Evolutionary conservation across 129 eudicot genomes (phyloP).

Genomic region (Daucus carota): DNA sequence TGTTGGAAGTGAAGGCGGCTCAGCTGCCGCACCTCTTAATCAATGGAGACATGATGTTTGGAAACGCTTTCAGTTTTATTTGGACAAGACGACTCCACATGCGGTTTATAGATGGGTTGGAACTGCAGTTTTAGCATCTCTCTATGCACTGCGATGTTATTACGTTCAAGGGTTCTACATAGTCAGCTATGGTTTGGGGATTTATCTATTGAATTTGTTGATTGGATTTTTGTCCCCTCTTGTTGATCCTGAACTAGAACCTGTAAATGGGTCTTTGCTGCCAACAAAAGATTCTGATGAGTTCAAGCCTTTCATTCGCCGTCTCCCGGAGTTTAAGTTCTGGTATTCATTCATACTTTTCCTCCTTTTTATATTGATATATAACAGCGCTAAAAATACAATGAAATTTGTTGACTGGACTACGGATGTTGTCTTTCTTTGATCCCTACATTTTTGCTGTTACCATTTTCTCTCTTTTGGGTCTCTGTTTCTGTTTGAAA

Average conservation of each 20-base stretch:
- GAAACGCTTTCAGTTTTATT: conserved; percentile 55
- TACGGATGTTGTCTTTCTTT: neutral
- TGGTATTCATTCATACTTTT: conserved; percentile 33
- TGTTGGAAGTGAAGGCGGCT: conserved; percentile 33
- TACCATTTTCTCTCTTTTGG: too few species aligned
- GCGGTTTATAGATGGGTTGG: conserved; percentile 60
- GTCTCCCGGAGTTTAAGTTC: conserved; percentile 86
- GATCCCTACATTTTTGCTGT: neutral
- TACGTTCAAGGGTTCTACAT: conserved; percentile 69
- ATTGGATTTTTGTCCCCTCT: conserved; percentile 86
- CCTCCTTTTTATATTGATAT: neutral
- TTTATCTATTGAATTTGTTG: conserved; percentile 72
- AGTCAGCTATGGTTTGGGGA: conserved; percentile 68
- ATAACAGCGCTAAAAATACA: neutral
- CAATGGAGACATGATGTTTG: conserved; percentile 59
- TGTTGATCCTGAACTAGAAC: conserved; percentile 84
- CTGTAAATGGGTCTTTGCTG: conserved; percentile 47
- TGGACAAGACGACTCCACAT: conserved; percentile 76
- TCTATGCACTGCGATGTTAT: conserved; percentile 49
- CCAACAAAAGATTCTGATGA: conserved; percentile 83
- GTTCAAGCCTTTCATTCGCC: conserved; percentile 81
- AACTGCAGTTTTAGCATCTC: conserved; percentile 35
- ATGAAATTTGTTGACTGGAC: neutral
- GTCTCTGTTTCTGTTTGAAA: neutral
- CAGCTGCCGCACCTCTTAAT: conserved; percentile 36